Evolutionary conservation across 495 filamentous ascomycete genomes (phyloP), one percentile per base, ranked within the genome.

Genomic region (Penicillium canariense): DNA sequence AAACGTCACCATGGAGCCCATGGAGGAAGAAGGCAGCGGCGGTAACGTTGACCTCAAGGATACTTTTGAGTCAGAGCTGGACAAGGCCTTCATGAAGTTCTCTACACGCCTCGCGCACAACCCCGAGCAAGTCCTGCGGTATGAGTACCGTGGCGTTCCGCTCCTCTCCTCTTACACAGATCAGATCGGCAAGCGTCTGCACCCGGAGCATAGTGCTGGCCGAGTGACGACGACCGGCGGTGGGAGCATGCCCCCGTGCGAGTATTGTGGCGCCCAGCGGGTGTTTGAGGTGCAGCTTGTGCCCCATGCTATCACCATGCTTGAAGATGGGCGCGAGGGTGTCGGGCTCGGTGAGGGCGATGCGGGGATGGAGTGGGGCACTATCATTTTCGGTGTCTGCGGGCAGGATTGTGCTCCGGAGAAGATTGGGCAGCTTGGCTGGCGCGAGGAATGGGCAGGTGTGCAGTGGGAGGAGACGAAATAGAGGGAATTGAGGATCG

Each of bases 291-390:
- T 94, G 32, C 94, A 98, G 78, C 71, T 97, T 62, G 89, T 86
- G 61, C 89, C 92, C 49, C 90, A 95, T 68, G 88, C 91, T 3
- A 98, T 98, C 69, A 83, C 80, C 30, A 86, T 94, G 74, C 75
- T 98, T 35, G 94, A 98, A 74, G 86, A 80, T 6, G 90, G 90
- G 15, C 85, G 90, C 52, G 74, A 82, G 56, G 82, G 83, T 11
- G 65, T 96, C 48, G 74, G 73, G 1, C 64, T 78, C 35, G 74
- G 73, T 0, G 69, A 75, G 50, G 68, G 70, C 34, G 75, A 78
- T 56, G 90, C 93, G 34, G 94, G 95, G 0, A 97, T 99, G 94
- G 94, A 99, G 61, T 99, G 94, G 94, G 95, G 95, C 0, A 96
- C 89, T 12, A 79, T 99, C n/a, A 82, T 97, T 39, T 68, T 97